phyloP scores from a whole-genome alignment of 2,329 filamentous ascomycete species.

The Paecilomyces sp. region DNA sequence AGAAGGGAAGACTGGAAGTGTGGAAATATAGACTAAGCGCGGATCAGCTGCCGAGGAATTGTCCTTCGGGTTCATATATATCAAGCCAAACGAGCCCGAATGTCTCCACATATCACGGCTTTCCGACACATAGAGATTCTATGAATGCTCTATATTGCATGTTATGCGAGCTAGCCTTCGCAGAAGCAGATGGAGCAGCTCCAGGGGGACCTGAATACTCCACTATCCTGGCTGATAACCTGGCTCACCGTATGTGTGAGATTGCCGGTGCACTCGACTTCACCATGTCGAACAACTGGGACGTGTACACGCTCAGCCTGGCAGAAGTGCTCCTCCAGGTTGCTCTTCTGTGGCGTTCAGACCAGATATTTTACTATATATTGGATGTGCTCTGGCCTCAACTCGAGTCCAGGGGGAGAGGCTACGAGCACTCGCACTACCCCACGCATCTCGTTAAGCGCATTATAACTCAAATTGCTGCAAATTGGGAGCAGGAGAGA shows the following conservation, averaged over 20 bases:
- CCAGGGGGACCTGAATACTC: neutral
- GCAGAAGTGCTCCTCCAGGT: neutral
- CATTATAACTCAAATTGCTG: constrained; percentile 9
- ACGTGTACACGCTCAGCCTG: neutral
- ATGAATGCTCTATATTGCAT: neutral
- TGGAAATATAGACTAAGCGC: constrained; percentile 7
- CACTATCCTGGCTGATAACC: neutral
- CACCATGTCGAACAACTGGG: neutral
- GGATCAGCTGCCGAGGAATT: neutral
- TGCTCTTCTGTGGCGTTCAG: neutral
- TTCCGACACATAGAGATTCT: neutral
- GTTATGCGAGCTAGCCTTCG: neutral
- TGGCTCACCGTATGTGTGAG: neutral
- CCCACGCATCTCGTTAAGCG: constrained; percentile 15
- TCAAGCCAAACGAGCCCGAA: neutral
- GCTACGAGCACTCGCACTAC: constrained; percentile 16
- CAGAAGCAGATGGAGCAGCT: neutral
- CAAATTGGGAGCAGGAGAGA: constrained; percentile 2
- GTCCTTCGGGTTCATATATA: neutral
- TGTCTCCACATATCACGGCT: neutral
- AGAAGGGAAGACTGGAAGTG: constrained; percentile 8
- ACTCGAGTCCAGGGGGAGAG: constrained; percentile 8
- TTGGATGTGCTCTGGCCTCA: constrained; percentile 12
- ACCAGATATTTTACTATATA: neutral
- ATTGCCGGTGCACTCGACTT: neutral